phyloP scores from a whole-genome alignment of 768 basidiomycete genomes.

The Collybia nuda region DNA sequence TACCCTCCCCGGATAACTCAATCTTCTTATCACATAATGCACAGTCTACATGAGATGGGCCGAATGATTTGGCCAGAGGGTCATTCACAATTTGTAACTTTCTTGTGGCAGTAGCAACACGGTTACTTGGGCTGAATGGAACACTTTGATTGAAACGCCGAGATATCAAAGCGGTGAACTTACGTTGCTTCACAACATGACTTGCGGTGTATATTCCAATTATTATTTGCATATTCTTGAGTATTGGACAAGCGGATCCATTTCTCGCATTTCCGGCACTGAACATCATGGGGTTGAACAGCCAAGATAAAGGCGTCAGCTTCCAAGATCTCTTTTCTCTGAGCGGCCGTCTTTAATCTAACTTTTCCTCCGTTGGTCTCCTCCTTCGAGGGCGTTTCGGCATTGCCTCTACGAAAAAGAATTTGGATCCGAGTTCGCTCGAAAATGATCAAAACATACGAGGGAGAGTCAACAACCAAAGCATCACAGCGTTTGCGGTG shows the following conservation, averaged over 20 bases:
- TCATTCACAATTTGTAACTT: constrained; percentile 66
- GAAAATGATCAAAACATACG: constrained; percentile 21
- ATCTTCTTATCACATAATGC: constrained; percentile 46
- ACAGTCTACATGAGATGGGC: constrained; percentile 48
- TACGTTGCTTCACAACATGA: constrained; percentile 46
- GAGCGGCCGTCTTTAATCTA: constrained; percentile 31
- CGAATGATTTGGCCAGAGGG: constrained; percentile 52
- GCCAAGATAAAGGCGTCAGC: constrained; percentile 51
- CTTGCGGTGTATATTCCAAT: constrained; percentile 56
- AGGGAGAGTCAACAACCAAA: constrained; percentile 26
- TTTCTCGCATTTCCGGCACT: constrained; percentile 61
- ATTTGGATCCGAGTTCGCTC: constrained; percentile 15
- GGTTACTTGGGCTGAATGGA: constrained; percentile 47
- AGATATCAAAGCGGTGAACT: constrained; percentile 12
- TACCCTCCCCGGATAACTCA: constrained; percentile 43
- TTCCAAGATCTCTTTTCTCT: constrained; percentile 52
- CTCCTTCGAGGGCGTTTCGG: constrained; percentile 11
- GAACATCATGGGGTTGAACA: constrained; percentile 48
- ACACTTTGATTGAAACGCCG: background rate
- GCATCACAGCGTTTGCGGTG: constrained; percentile 58
- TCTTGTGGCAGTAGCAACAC: constrained; percentile 62
- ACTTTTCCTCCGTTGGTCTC: constrained; percentile 3
- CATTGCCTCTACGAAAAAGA: constrained; percentile 13
- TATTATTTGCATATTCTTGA: constrained; percentile 39
- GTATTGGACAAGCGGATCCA: constrained; percentile 56